Base-by-base conservation (phyloP, 257 asterid genomes). In the Verbena officinalis region DNA sequence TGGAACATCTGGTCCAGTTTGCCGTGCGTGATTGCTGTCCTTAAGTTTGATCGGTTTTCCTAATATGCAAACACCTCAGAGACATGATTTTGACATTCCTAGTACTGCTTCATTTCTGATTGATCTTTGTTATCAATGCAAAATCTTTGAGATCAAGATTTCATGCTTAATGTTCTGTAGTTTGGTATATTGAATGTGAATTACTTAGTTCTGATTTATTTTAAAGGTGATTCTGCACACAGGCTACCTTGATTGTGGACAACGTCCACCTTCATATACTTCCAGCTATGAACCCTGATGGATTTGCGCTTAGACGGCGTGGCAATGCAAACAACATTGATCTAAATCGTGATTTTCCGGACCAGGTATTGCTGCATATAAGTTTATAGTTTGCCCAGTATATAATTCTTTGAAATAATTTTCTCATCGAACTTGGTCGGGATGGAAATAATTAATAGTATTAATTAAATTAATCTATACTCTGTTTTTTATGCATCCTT, bases 241-340 rank as follows among this genome's bases (percentile, higher is more conserved):
- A 86, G 96, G 96, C 91, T 33, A 83, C 84, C 77, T 72, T 84
- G 70, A 86, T 89, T 67, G 91, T 89, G 59, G 77, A 86, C 52
- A 74, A 60, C 71, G 80, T 81, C 60, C 96, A 89, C 77, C 96
- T 89, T 64, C 96, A 89, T 74, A 74, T 89, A 67, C 94, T 89
- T 71, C 96, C 96, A 60, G 75, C 96, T 34, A 80, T 86, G 86
- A 89, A 89, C 70, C 96, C 96, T 49, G 96, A 89, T 73, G 96
- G 95, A 40, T 86, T 55, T 78, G 54, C 84, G 30, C 49, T 75
- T 58, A 87, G 89, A 70, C 71, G 71, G 76, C 95, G 96, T 8
- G 84, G 80, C 24, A 89, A 89, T 67, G 94, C 91, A 38, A 86
- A 89, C 71, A 68, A 80, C 73, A 69, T 89, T 64, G 96, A 89